Evolutionary conservation across 2,329 filamentous ascomycete genomes (phyloP), one percentile per base, ranked within the genome.

Genomic region (Phialophora expanda): DNA sequence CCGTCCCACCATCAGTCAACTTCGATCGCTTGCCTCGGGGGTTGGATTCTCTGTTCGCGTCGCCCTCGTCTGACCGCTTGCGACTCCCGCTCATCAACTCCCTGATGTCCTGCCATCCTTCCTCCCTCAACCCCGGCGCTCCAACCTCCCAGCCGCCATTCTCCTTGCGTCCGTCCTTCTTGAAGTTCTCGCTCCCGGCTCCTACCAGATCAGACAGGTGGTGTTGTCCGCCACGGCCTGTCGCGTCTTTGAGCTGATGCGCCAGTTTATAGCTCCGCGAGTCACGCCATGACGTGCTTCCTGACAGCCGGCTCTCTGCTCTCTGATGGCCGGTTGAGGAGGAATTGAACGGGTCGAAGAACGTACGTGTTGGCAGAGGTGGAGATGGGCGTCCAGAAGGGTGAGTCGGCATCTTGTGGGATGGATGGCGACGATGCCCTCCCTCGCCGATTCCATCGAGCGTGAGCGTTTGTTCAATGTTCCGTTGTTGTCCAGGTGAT

Each of bases 311-410:
- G 66, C 87, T 88, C 66, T 94, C 90, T 50, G 90, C 87, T 48
- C 87, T 85, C 78, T 96, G 93, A 76, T 97, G 92, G 54, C 91
- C 91, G 0, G 89, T 89, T 5, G 89, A 87, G 12, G 87, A 86
- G 14, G 88, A 89, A 78, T 92, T 92, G 75, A 78, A 81, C 41
- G 77, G 74, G 56, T 81, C 80, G 67, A 80, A 80, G 69, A 73
- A 54, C 20, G 60, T 53, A 41, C 66, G 67, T 0, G 67, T 70
- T n/a, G 72, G 71, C 57, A 69, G 53, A 20, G 71, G 71, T 12
- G 68, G 30, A 7, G 63, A 55, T 8, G 64, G 70, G 6, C 69
- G 34, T 5, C 64, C 57, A 28, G 66, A 66, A 48, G 63, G 56
- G 41, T 66, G 62, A 20, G 65, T 20, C 22, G 69, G 56, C 68